Conservation (phyloP, 202 grass and related monocot species). For the Elaeis oleifera region DNA sequence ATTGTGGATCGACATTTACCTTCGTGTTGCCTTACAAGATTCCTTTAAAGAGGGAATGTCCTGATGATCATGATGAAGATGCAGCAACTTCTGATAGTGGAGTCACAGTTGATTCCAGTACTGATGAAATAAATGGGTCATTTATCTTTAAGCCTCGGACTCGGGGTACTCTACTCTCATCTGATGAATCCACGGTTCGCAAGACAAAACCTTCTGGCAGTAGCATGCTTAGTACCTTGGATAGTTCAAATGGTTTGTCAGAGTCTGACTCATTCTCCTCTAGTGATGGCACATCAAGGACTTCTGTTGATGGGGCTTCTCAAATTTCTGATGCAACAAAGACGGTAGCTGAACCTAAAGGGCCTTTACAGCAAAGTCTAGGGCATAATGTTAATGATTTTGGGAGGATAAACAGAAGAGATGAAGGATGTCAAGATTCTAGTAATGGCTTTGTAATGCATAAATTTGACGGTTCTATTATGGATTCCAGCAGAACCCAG, state of each 20-base stretch:
- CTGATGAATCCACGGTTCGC: constrained; percentile 31
- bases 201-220: constrained; percentile 31
- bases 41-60: constrained; percentile 53
- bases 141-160: constrained; percentile 71
- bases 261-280: constrained; percentile 21
- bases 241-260: constrained; percentile 21
- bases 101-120: constrained; percentile 22
- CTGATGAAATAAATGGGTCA: constrained; percentile 51
- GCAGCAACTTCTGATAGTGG: constrained; percentile 11
- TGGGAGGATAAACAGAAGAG: constrained; percentile 24
- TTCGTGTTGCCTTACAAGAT: constrained; percentile 75
- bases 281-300: constrained; percentile 28
- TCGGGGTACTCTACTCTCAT: constrained; percentile 26
- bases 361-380: neutral
- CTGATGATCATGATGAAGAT: constrained; percentile 55
- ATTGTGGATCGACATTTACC: constrained; percentile 79
- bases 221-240: constrained; percentile 29
- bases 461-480: constrained; percentile 20
- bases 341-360: constrained; percentile 21
- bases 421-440: constrained; percentile 20
- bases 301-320: constrained; percentile 12
- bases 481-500: constrained; percentile 34
- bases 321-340: neutral
- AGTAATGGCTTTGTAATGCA: constrained; percentile 12
- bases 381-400: no score